Evolutionary conservation across 495 filamentous ascomycete species (phyloP).

Genomic region (Xylaria curta): DNA sequence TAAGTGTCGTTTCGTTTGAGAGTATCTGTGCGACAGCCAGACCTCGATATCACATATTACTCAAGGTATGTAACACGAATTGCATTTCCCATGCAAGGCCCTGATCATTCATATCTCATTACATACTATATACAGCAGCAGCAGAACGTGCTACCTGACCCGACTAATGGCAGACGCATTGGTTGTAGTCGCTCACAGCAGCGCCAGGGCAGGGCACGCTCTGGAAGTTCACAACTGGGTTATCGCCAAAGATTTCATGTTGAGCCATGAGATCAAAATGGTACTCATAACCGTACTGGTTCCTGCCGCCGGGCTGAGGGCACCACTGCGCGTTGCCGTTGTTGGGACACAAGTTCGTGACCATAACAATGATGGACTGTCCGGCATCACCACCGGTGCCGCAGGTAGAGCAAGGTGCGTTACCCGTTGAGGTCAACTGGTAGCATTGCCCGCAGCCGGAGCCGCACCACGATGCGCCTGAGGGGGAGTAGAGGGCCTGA

Average conservation of each 20-base stretch:
- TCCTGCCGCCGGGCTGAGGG: constrained; percentile 38
- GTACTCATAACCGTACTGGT: constrained; percentile 49
- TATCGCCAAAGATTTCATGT: constrained; percentile 46
- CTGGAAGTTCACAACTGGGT: constrained; percentile 48
- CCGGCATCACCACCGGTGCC: constrained; percentile 44
- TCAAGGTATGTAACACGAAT: background rate
- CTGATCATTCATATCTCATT: background rate
- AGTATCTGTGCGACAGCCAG: background rate
- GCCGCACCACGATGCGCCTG: constrained; percentile 46
- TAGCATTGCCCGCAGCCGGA: constrained; percentile 51
- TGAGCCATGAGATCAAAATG: constrained; percentile 54
- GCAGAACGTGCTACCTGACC: background rate
- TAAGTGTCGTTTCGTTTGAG: background rate
- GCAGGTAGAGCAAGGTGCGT: constrained; percentile 38
- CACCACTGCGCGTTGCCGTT: constrained; percentile 51
- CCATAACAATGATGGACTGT: constrained; percentile 49
- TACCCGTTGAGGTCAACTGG: constrained; percentile 46
- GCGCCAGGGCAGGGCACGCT: constrained; percentile 41
- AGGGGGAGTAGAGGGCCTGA: background rate
- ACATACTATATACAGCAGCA: background rate
- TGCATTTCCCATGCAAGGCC: background rate
- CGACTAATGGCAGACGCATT: background rate
- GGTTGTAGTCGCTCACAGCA: background rate
- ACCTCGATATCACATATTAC: background rate
- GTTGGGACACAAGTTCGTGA: constrained; percentile 50